Percentiles rank a stretch among this genome's conserved stretches.
Conservation (phyloP, 176 grass and related monocot genomes). For the Rhipidocladum racemiflorum region DNA sequence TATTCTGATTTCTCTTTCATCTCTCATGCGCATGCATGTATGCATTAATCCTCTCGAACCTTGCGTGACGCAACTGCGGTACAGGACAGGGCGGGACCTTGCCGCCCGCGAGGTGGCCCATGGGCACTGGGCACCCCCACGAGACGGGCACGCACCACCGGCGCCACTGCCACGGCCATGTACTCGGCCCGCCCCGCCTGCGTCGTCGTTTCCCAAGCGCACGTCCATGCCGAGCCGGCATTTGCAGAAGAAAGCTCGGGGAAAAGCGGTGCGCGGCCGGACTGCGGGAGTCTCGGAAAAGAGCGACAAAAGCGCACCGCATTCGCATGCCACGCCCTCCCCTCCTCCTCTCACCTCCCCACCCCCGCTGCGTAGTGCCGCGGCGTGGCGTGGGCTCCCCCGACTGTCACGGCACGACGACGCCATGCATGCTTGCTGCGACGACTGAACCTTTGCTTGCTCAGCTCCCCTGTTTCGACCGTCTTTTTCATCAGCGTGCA, state of each 20-base stretch:
- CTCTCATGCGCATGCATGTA: too few relatives aligned
- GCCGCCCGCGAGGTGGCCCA: constrained; percentile 18
- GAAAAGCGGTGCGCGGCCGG: background rate
- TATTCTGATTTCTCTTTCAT: too few relatives aligned
- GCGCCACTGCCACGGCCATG: background rate
- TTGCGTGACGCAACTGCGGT: too few relatives aligned
- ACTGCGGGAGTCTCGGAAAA: constrained; percentile 56
- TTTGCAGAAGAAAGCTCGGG: background rate
- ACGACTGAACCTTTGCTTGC: background rate
- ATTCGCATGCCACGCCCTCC: constrained; percentile 11
- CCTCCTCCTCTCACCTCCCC: background rate
- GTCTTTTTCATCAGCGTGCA: constrained; percentile 37
- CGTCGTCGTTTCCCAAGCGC: constrained; percentile 47
- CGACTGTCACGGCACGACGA: background rate
- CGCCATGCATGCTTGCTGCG: constrained; percentile 15
- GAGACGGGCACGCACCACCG: background rate
- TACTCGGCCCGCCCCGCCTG: background rate
- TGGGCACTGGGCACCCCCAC: background rate
- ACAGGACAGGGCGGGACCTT: constrained; percentile 26
- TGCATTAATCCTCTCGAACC: too few relatives aligned
- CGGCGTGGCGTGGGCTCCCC: constrained; percentile 7
- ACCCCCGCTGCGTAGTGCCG: background rate
- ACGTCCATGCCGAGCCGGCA: background rate
- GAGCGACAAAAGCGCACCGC: constrained; percentile 48
- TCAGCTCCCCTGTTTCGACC: background rate